Conservation (phyloP, 2,329 filamentous ascomycete species). For the Xylariaceae sp. region DNA sequence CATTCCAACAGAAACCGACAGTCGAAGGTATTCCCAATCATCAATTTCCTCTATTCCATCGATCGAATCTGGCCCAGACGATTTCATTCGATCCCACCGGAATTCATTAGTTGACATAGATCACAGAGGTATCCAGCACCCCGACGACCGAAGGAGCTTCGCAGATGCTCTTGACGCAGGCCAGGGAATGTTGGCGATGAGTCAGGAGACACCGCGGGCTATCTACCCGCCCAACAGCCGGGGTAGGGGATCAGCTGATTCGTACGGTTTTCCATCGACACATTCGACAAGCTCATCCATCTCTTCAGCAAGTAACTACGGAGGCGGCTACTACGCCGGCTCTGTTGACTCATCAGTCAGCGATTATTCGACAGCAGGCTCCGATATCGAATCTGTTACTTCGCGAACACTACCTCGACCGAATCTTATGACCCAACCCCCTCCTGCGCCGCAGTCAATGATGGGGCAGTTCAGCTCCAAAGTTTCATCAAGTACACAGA, state of each 20-base stretch:
- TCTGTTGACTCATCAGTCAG: slow-evolving; percentile 85
- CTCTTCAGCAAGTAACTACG: slow-evolving; percentile 79
- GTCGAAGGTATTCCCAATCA: slow-evolving; percentile 80
- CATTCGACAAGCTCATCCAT: slow-evolving; percentile 90
- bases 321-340: slow-evolving; percentile 82
- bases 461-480: slow-evolving; percentile 99
- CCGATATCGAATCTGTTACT: slow-evolving; percentile 80
- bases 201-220: slow-evolving; percentile 90
- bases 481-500: slow-evolving; percentile 91
- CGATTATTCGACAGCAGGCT: slow-evolving; percentile 89
- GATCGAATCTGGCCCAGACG: slow-evolving; percentile 49
- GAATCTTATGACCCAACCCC: slow-evolving; percentile 66
- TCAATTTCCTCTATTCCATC: slow-evolving; percentile 68
- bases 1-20: slow-evolving; percentile 62
- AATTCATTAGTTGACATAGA: slow-evolving; percentile 70
- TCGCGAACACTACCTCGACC: slow-evolving; percentile 86
- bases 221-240: slow-evolving; percentile 75
- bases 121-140: slow-evolving; percentile 59
- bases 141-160: slow-evolving; percentile 72
- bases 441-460: slow-evolving; percentile 92
- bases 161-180: slow-evolving; percentile 91
- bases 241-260: slow-evolving; percentile 76
- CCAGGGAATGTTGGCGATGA: slow-evolving; percentile 93
- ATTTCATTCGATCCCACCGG: slow-evolving; percentile 53
- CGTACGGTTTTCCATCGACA: slow-evolving; percentile 87